Evolutionary conservation across 1,284 basidiomycete species (phyloP), one percentile per base, ranked within the genome.

Genomic region (Cryptococcus sp.): DNA sequence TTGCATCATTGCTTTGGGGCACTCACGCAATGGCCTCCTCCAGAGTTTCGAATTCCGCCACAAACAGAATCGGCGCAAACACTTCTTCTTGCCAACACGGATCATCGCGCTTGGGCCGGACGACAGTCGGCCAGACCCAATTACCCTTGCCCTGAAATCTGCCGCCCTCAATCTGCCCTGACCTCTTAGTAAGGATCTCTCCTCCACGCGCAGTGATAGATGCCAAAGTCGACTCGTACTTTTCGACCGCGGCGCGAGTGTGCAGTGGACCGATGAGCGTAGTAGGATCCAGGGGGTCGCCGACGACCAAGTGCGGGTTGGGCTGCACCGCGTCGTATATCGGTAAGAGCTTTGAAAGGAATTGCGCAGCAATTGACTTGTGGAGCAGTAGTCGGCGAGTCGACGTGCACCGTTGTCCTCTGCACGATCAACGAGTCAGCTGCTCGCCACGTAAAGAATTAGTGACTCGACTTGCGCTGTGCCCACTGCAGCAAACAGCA

Each of bases 401-500:
- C 20, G 93, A 89, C 1, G 94, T 97, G 81, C 94, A 98, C 50
- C 94, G 85, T 76, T 97, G 94, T 22, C 94, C 94, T 38, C 71
- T 72, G 55, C 30, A 35, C 30, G 30, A 35, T 35, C 30, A 35
- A 10, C 5, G 2, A 2, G 30, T 35, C 8, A 35, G 30, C 13
- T 13, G 7, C 7, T 35, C 13, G 30, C 10, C 30, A 35, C 30
- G 30, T 5, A 4, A 4, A 35, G 30, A 35, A 10, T 5, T 7
- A 7, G 13, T 30, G 13, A 35, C 10, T 13, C 15, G 15, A 67
- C 69, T 57, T 30, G 71, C 71, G 91, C 90, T 45, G 94, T 97
- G 46, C 94, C 94, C 50, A 96, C 87, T 25, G 93, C 91, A 39
- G 93, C 91, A 81, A 98, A 97, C 76, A 93, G 91, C 20, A 94